A percentile compares a stretch with the other conserved stretches of the same genome.
phyloP scores from a whole-genome alignment of 2,329 filamentous ascomycete genomes.

The Xylariaceae sp. region DNA sequence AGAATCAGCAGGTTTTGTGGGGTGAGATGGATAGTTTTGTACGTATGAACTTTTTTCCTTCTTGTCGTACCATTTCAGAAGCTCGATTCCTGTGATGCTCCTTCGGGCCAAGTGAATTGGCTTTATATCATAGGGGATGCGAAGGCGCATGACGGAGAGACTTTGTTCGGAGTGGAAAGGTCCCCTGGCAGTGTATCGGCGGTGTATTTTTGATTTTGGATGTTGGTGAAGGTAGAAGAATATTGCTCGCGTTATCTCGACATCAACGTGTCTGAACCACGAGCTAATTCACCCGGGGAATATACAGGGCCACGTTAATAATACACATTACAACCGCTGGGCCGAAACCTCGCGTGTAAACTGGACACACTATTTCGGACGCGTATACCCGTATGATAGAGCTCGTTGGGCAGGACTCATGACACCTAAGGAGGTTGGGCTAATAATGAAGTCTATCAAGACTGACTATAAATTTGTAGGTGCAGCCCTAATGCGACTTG shows the following conservation, averaged over 20 bases:
- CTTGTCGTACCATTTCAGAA: background rate
- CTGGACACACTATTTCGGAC: conserved; percentile 69
- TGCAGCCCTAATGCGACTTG: conserved; percentile 14
- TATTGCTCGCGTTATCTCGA: background rate
- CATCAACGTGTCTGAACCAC: conserved; percentile 20
- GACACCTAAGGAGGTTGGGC: conserved; percentile 60
- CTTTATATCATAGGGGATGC: too few relatives aligned
- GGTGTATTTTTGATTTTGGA: too few relatives aligned
- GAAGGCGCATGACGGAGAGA: too few relatives aligned
- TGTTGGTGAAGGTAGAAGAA: background rate
- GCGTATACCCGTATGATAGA: conserved; percentile 57
- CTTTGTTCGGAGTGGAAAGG: too few relatives aligned
- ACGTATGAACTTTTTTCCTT: conserved; percentile 16
- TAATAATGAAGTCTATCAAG: conserved; percentile 77
- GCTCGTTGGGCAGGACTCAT: conserved; percentile 66
- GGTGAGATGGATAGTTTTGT: conserved; percentile 71
- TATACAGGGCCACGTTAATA: conserved; percentile 70
- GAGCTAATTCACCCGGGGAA: background rate
- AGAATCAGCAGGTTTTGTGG: conserved; percentile 24
- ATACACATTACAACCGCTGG: conserved; percentile 77
- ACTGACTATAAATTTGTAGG: conserved; percentile 85
- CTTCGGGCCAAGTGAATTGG: too few relatives aligned
- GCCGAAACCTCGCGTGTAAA: conserved; percentile 78
- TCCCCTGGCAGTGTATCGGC: too few relatives aligned
- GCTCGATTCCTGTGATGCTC: too few relatives aligned